phyloP scores from a whole-genome alignment of 1,139 yeast genomes.

The Suhomyces chickasaworum region DNA sequence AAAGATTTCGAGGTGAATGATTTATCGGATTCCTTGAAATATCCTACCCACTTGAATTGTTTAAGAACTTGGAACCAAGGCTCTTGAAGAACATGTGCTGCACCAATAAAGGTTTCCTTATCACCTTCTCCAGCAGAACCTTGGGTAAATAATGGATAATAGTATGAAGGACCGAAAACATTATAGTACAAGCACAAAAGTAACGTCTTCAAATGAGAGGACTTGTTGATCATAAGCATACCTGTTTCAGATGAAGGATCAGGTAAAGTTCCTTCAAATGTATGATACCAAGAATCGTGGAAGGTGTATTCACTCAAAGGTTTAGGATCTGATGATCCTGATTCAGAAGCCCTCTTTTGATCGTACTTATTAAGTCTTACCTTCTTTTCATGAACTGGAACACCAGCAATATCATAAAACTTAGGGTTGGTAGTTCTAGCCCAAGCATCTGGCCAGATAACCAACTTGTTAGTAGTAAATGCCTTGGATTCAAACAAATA shows the following conservation, averaged over 20 bases:
- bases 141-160: slow-evolving; percentile 63
- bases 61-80: slow-evolving; percentile 58
- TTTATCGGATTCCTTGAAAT: slow-evolving; percentile 36
- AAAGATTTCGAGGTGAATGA: slow-evolving; percentile 55
- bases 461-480: slow-evolving; percentile 43
- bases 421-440: slow-evolving; percentile 52
- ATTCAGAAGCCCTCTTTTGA: slow-evolving; percentile 24
- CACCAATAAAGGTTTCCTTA: slow-evolving; percentile 67
- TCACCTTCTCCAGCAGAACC: slow-evolving; percentile 77
- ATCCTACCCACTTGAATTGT: slow-evolving; percentile 56
- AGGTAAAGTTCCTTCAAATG: slow-evolving; percentile 58
- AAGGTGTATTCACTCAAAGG: slow-evolving; percentile 38
- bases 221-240: slow-evolving; percentile 58
- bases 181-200: slow-evolving; percentile 59
- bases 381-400: slow-evolving; percentile 41
- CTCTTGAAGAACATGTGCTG: slow-evolving; percentile 52
- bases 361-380: slow-evolving; percentile 39
- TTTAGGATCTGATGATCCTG: slow-evolving; percentile 23
- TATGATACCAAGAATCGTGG: slow-evolving; percentile 48
- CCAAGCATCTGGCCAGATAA: slow-evolving; percentile 58
- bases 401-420: slow-evolving; percentile 45
- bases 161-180: slow-evolving; percentile 58
- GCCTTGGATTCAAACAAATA: slow-evolving; percentile 46
- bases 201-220: slow-evolving; percentile 51
- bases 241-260: slow-evolving; percentile 70